Evolutionary conservation across 2,329 filamentous ascomycete genomes (phyloP).

Genomic region (Zasmidium angulare): DNA sequence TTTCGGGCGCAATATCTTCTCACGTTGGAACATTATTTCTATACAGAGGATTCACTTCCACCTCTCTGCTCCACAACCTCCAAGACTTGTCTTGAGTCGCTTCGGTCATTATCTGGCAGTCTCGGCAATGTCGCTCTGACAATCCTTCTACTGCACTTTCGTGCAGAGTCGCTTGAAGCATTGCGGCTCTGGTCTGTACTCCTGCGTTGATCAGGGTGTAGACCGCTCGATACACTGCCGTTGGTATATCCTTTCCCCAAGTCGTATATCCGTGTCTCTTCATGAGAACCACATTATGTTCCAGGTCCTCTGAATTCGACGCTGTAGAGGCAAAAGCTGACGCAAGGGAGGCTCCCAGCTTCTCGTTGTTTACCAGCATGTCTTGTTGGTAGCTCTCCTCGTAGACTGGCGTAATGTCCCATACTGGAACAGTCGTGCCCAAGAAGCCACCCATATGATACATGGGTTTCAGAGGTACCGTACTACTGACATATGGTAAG

Average conservation of each 20-base stretch:
- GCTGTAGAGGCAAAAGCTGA: conserved; percentile 15
- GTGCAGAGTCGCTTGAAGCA: conserved; percentile 12
- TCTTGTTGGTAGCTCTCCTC: conserved; percentile 21
- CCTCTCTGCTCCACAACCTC: conserved; percentile 34
- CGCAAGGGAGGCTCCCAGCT: conserved; percentile 23
- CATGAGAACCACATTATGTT: conserved; percentile 45
- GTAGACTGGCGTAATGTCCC: conserved; percentile 24
- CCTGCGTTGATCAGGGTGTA: conserved; percentile 48
- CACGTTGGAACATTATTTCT: conserved; percentile 6
- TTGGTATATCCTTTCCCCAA: conserved; percentile 39
- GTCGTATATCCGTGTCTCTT: conserved; percentile 47
- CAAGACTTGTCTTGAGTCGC: conserved; percentile 30
- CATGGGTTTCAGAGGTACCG: conserved; percentile 40
- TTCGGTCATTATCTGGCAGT: conserved; percentile 30
- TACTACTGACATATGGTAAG: conserved; percentile 42
- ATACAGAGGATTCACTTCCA: conserved; percentile 30
- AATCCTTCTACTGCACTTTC: conserved; percentile 15
- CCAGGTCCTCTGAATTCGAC: conserved; percentile 7
- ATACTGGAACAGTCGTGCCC: conserved; percentile 28
- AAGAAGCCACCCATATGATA: conserved; percentile 49
- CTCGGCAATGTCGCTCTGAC: conserved; percentile 24
- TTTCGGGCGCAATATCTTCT: too few species aligned
- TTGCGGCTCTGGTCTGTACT: conserved; percentile 43
- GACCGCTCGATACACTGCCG: conserved; percentile 43
- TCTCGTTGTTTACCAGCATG: conserved; percentile 24